Percentiles rank a stretch among this genome's conserved stretches.
Evolutionary conservation across 768 basidiomycete genomes (phyloP).

Genomic region (Mycena indigotica): DNA sequence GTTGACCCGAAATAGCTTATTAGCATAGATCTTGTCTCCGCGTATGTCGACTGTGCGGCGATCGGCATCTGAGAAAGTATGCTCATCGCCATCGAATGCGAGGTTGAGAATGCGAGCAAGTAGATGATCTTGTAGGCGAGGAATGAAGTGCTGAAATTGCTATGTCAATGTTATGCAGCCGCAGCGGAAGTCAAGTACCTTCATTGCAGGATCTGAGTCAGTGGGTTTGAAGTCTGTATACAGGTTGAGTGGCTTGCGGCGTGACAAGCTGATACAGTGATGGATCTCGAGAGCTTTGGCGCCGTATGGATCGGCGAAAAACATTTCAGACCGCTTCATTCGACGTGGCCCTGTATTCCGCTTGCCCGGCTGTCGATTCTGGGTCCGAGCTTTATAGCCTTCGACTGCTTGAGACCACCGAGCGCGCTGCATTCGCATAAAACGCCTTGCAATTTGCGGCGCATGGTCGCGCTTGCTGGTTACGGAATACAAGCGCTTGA

Average conservation of each 20-base stretch:
- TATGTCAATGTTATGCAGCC: neutral
- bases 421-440: constrained; percentile 10
- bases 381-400: neutral
- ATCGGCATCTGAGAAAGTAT: constrained; percentile 25
- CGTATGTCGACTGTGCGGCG: constrained; percentile 14
- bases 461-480: constrained; percentile 38
- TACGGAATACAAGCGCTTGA: constrained; percentile 39
- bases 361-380: constrained; percentile 1
- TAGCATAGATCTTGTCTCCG: constrained; percentile 26
- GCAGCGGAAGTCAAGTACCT: constrained; percentile 17
- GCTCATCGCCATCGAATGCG: constrained; percentile 33
- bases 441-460: constrained; percentile 31
- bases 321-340: constrained; percentile 6
- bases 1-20: constrained; percentile 33
- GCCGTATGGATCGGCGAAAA: constrained; percentile 5
- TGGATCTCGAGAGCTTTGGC: constrained; percentile 10
- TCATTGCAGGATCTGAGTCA: constrained; percentile 21
- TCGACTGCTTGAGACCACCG: neutral
- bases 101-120: constrained; percentile 30
- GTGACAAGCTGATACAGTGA: constrained; percentile 24
- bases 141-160: constrained; percentile 28
- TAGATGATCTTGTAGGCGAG: constrained; percentile 38
- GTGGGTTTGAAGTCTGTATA: constrained; percentile 3
- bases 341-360: neutral
- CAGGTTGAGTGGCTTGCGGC: constrained; percentile 24